Conservation (phyloP, 441 rosid species). For the Jatropha multifida region DNA sequence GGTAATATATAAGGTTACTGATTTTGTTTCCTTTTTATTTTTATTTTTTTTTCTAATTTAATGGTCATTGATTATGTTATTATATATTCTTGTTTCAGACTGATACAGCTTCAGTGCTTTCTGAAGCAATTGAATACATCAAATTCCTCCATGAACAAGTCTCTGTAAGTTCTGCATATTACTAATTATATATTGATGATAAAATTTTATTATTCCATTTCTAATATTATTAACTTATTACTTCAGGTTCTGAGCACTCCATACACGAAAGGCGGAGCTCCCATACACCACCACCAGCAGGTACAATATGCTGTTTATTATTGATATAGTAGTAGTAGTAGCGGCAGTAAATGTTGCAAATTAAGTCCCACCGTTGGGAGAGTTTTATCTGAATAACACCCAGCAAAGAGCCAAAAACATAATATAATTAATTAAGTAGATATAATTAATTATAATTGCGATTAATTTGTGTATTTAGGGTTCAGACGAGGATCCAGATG, state of each 20-base stretch:
- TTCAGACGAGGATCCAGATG: conserved; percentile 60
- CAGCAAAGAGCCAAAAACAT: too few relatives aligned
- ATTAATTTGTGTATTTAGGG: conserved; percentile 34
- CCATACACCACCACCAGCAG: conserved; percentile 83
- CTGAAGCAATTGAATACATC: conserved; percentile 96
- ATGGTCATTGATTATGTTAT: conserved; percentile 29
- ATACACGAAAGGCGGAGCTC: conserved; percentile 87
- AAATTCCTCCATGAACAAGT: conserved; percentile 94
- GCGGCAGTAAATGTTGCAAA: too few relatives aligned
- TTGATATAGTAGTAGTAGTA: too few relatives aligned
- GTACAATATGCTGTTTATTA: conserved; percentile 32
- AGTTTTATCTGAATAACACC: too few relatives aligned
- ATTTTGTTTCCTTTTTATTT: conserved; percentile 5
- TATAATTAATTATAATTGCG: too few relatives aligned
- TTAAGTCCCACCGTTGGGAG: too few relatives aligned
- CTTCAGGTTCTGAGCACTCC: conserved; percentile 80
- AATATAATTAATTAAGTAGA: too few relatives aligned
- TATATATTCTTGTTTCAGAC: conserved; percentile 53
- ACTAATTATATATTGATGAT: too few relatives aligned
- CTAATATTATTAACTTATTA: neutral
- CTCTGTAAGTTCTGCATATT: conserved; percentile 46
- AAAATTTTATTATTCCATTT: neutral
- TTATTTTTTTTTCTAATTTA: conserved; percentile 9
- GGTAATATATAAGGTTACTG: conserved; percentile 38
- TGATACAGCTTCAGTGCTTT: conserved; percentile 98